Evolutionary conservation across 2,329 filamentous ascomycete genomes (phyloP).

Genomic region (Salinomyces thailandicus): DNA sequence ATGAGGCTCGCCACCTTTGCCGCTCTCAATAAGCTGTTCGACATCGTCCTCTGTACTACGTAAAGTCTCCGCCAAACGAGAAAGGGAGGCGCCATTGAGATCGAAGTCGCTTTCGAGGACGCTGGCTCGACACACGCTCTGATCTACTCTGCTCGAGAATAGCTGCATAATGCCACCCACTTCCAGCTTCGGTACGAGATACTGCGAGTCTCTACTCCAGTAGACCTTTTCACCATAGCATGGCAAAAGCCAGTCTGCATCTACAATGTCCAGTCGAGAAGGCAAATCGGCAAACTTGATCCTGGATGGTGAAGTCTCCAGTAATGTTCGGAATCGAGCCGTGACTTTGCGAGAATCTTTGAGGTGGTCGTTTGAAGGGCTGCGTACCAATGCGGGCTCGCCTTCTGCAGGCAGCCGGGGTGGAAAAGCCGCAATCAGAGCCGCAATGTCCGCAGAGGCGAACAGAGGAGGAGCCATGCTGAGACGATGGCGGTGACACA

Average conservation of each 20-base stretch:
- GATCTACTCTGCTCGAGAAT: background rate
- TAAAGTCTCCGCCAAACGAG: background rate
- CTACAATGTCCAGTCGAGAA: conserved; percentile 8
- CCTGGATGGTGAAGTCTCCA: conserved; percentile 8
- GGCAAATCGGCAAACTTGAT: conserved; percentile 11
- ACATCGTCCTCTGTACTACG: too few species aligned
- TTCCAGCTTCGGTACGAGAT: conserved; percentile 3
- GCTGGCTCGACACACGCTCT: background rate
- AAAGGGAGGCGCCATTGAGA: background rate
- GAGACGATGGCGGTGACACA: too few species aligned
- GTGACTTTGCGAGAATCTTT: conserved; percentile 10
- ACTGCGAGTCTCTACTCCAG: conserved; percentile 4
- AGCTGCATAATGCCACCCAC: background rate
- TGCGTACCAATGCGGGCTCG: conserved; percentile 14
- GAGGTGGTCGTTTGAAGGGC: conserved; percentile 13
- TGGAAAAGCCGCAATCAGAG: conserved; percentile 16
- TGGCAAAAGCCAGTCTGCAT: conserved; percentile 8
- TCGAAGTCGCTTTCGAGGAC: background rate
- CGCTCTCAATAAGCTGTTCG: background rate
- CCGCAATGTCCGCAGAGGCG: conserved; percentile 18
- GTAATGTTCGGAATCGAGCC: conserved; percentile 5
- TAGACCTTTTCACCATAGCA: conserved; percentile 4
- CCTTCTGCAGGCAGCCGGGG: conserved; percentile 12
- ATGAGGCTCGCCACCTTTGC: background rate
- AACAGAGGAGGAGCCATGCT: conserved; percentile 12